Percentiles rank a stretch among this genome's conserved stretches.
Conservation (phyloP, 306 rosid species). For the Lablab purpureus region DNA sequence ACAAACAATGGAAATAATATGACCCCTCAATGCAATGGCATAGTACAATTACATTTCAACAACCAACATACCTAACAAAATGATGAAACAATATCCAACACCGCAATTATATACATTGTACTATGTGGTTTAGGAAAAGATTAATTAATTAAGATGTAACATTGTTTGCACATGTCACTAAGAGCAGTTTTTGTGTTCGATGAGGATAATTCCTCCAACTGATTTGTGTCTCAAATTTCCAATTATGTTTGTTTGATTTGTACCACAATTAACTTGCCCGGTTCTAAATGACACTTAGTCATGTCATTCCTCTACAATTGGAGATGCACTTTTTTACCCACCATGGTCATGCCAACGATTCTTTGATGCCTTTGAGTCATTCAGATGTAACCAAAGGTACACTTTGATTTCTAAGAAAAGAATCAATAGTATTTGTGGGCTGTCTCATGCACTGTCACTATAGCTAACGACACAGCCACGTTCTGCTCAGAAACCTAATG, state of each 20-base stretch:
- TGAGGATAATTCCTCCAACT: conserved; percentile 45
- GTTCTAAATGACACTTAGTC: conserved; percentile 59
- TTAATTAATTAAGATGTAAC: conserved; percentile 38
- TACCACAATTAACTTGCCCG: conserved; percentile 43
- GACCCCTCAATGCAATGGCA: conserved; percentile 45
- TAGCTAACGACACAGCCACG: conserved; percentile 70
- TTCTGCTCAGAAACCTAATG: conserved; percentile 53
- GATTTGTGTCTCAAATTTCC: conserved; percentile 40
- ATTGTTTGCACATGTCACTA: conserved; percentile 41
- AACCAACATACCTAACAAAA: conserved; percentile 67
- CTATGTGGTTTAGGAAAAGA: conserved; percentile 36
- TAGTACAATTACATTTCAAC: conserved; percentile 68
- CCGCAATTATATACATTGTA: conserved; percentile 45
- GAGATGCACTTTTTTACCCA: conserved; percentile 47
- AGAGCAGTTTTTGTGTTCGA: conserved; percentile 44
- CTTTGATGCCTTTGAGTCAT: conserved; percentile 43
- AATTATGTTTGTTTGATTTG: conserved; percentile 53
- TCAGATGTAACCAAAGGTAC: conserved; percentile 51
- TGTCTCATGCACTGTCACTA: conserved; percentile 70
- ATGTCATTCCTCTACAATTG: conserved; percentile 47
- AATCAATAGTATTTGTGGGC: conserved; percentile 47
- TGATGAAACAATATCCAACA: conserved; percentile 55
- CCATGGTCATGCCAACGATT: conserved; percentile 48
- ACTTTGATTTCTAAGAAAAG: conserved; percentile 43
- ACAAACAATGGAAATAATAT: conserved; percentile 51